Evolutionary conservation across 1,284 basidiomycete species (phyloP), one percentile per base, ranked within the genome.

Genomic region (Kwoniella shivajii): DNA sequence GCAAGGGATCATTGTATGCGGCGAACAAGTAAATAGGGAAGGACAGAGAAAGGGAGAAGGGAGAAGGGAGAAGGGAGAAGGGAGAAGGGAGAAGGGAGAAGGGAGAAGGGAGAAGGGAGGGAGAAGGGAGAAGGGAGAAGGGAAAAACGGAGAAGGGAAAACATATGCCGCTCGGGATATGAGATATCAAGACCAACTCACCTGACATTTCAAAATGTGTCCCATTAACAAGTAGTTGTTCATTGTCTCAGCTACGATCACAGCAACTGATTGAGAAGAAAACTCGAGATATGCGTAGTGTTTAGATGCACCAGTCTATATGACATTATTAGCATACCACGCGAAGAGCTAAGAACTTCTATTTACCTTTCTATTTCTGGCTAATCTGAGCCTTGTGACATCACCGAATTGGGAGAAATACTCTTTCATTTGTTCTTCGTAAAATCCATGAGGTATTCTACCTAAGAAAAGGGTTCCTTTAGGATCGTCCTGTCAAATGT

Each of bases 231-330:
- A 84, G 78, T 98, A 99, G 80, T 98, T 98, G 83, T 99, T 86
- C 95, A 99, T 98, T 43, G 96, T 99, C 72, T 99, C 96, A 6
- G 90, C 88, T 10, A 98, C 96, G 61, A 99, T 97, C 72, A 91
- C 80, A 0, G 95, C 94, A 41, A 99, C 94, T 1, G 89, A 85
- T 14, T 84, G 83, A 34, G 91, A 92, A 57, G 88, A 85, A 75
- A 99, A 96, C 78, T 99, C 95, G 71, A 99, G 83, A 80, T 97
- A 99, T 2, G 85, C 95, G 76, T 97, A 99, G 78, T 98, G 95
- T 78, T 96, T 97, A 31, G 93, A 93, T 54, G 84, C 85, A 57
- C 96, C 96, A 11, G 94, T 97, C 91, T 94, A 65, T 14, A 13
- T 16, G 36, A 36, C 14, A 26, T 42, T 14, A 37, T 51, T 45